These are phyloP conservation scores for Euclidium syriacum DNA, from an alignment of 345 rosid species.

Conservation along the genomic window DNA sequence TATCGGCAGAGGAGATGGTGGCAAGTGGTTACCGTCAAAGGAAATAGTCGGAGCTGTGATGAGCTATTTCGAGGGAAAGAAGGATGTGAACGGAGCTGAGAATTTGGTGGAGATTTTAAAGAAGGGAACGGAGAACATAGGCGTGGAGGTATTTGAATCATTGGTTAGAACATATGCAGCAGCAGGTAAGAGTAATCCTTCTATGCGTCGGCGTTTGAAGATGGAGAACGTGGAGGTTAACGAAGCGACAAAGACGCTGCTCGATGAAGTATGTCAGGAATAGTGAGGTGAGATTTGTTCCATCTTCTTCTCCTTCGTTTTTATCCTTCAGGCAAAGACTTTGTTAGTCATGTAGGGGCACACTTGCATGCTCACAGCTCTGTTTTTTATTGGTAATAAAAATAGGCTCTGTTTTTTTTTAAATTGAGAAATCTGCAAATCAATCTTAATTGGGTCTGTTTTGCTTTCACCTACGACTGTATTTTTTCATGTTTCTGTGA, in stretches of 20 bases:
- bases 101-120: constrained; percentile 60
- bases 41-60: constrained; percentile 50
- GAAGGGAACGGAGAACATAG: constrained; percentile 58
- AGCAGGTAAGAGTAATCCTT: constrained; percentile 63
- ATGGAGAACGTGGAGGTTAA: constrained; percentile 74
- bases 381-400: constrained; percentile 22
- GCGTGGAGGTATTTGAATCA: constrained; percentile 60
- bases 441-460: not conserved
- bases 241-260: constrained; percentile 57
- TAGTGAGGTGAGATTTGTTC: constrained; percentile 48
- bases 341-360: not conserved
- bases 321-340: constrained; percentile 1
- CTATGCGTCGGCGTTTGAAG: constrained; percentile 59
- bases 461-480: not conserved
- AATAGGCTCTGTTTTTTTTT: not conserved
- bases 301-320: constrained; percentile 10
- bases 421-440: not conserved
- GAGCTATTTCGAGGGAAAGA: constrained; percentile 59
- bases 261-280: constrained; percentile 52
- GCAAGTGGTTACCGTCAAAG: constrained; percentile 72
- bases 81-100: constrained; percentile 87
- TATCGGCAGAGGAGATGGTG: constrained; percentile 61
- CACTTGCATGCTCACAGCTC: constrained; percentile 4
- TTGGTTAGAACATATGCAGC: constrained; percentile 87
- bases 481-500: constrained; percentile 12